Percentiles rank a stretch among this genome's conserved stretches.
Conservation (phyloP, 495 filamentous ascomycete species). For the Chaetomium tenue region DNA sequence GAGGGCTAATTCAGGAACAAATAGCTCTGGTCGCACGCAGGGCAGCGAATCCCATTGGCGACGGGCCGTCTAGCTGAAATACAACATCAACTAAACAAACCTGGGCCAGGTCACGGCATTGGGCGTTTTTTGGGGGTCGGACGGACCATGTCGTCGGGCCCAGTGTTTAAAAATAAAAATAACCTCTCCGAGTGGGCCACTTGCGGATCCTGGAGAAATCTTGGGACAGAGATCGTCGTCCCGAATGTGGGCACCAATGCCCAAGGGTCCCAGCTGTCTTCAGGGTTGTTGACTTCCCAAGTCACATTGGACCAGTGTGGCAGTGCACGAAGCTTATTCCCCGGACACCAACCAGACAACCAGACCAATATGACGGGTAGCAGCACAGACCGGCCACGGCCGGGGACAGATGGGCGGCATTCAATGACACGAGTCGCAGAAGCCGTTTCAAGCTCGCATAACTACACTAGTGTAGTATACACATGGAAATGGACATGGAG, state of each 20-base stretch:
- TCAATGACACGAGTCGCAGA: neutral
- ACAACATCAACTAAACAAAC: constrained; percentile 5
- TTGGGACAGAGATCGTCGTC: constrained; percentile 10
- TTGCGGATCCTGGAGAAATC: constrained; percentile 6
- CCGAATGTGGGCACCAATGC: neutral
- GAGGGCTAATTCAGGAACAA: constrained; percentile 30
- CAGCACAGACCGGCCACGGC: neutral
- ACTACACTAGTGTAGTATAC: neutral
- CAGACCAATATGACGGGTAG: constrained; percentile 1
- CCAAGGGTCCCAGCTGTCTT: neutral
- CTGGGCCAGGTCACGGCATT: constrained; percentile 11
- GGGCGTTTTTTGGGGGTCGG: constrained; percentile 3
- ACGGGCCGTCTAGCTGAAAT: constrained; percentile 26
- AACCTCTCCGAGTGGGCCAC: constrained; percentile 9
- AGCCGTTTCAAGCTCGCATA: neutral
- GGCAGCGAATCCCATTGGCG: constrained; percentile 22
- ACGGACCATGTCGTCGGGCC: constrained; percentile 27
- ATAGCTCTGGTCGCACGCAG: neutral
- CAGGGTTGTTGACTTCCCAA: neutral
- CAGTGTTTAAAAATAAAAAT: constrained; percentile 21
- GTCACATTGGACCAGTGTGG: constrained; percentile 12
- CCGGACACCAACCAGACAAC: too few relatives aligned
- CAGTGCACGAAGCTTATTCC: constrained; percentile 25
- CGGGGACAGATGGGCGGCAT: neutral
- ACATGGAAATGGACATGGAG: neutral